Evolutionary conservation across 1,139 yeast species (phyloP).

Genomic region (Candida pseudocylindracea): DNA sequence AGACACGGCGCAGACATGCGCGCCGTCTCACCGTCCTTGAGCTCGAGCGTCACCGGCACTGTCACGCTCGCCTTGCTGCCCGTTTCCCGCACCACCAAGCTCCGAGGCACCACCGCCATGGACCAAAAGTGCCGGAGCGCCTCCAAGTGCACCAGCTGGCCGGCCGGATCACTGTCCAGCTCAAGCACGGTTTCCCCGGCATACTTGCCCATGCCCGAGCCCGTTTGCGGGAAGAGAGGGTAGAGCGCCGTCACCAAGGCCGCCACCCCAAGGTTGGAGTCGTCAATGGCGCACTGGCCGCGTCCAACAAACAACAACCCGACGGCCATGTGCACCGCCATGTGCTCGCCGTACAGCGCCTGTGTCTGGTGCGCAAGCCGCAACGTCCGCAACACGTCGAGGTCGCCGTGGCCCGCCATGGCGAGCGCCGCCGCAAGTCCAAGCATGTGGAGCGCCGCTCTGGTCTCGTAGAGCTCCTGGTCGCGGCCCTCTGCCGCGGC

Average conservation of each 20-base stretch:
- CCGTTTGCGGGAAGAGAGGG: constrained; percentile 36
- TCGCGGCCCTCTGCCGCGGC: constrained; percentile 30
- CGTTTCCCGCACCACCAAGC: constrained; percentile 55
- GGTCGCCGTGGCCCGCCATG: constrained; percentile 87
- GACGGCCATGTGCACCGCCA: constrained; percentile 64
- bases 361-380: constrained; percentile 34
- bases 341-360: constrained; percentile 41
- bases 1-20: constrained; percentile 36
- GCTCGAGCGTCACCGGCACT: constrained; percentile 23
- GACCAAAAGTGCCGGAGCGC: constrained; percentile 90
- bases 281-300: constrained; percentile 68
- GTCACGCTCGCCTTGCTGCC: constrained; percentile 28
- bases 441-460: constrained; percentile 17
- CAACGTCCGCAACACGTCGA: constrained; percentile 51
- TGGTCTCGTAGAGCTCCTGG: constrained; percentile 37
- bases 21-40: constrained; percentile 14
- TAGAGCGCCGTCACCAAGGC: constrained; percentile 51
- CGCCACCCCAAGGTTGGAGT: constrained; percentile 46
- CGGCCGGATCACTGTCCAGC: constrained; percentile 9
- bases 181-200: not conserved
- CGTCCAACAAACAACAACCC: constrained; percentile 85
- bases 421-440: constrained; percentile 12
- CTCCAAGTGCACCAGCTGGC: constrained; percentile 45
- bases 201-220: not conserved
- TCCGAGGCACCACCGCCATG: constrained; percentile 59